Conservation (phyloP, 2,329 filamentous ascomycete genomes). For the Exophiala alcalophila region DNA sequence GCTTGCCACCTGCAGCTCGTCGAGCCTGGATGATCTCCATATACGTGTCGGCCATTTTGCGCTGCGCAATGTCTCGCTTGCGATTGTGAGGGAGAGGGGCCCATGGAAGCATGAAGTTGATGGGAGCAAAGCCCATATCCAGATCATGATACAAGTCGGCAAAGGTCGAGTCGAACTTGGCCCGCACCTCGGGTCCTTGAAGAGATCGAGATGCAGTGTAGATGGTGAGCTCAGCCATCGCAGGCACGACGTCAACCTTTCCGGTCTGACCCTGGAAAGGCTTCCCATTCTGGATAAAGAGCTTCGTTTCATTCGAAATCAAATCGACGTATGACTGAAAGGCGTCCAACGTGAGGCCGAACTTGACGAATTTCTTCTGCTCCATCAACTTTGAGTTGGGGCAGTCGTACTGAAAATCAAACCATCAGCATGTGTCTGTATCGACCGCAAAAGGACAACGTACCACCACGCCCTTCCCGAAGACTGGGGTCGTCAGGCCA, state of each 20-base stretch:
- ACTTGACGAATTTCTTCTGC: conserved; percentile 81
- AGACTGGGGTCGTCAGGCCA: conserved; percentile 67
- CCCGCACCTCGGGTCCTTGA: conserved; percentile 72
- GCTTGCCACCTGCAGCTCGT: conserved; percentile 46
- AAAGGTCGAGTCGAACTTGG: conserved; percentile 67
- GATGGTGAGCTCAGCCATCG: conserved; percentile 74
- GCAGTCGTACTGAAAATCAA: conserved; percentile 69
- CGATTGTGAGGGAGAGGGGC: conserved; percentile 73
- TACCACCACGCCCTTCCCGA: conserved; percentile 62
- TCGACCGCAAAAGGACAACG: no score
- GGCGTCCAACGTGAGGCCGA: conserved; percentile 58
- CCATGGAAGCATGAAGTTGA: conserved; percentile 82
- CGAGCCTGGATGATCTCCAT: conserved; percentile 67
- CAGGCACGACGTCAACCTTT: conserved; percentile 60
- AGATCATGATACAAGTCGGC: conserved; percentile 76
- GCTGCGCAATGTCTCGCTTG: conserved; percentile 66
- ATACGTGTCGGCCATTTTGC: conserved; percentile 68
- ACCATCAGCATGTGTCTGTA: conserved; percentile 4
- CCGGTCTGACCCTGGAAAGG: conserved; percentile 59
- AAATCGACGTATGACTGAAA: conserved; percentile 71
- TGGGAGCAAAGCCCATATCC: conserved; percentile 72
- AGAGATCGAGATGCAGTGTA: conserved; percentile 76
- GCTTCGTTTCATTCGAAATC: conserved; percentile 68
- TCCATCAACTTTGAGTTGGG: conserved; percentile 92
- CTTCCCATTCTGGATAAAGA: conserved; percentile 54